phyloP scores from a whole-genome alignment of 164 flowering plant species.

The Vitis cinerea region DNA sequence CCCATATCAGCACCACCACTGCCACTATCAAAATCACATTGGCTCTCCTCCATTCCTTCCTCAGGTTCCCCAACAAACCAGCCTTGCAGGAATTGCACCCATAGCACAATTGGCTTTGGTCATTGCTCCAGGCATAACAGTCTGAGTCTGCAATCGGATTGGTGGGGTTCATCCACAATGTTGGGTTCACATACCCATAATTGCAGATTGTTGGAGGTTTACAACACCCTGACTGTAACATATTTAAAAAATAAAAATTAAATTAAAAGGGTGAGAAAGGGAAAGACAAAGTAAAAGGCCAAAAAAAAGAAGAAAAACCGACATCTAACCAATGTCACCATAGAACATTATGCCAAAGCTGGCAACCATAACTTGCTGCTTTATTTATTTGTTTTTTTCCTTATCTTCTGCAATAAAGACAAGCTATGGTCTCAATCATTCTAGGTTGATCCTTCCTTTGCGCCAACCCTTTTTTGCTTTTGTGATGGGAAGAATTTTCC shows the following conservation, averaged over 20 bases:
- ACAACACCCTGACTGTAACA: conserved; percentile 88
- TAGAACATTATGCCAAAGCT: conserved; percentile 16
- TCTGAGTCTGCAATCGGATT: conserved; percentile 64
- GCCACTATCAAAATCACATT: conserved; percentile 65
- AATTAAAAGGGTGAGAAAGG: background rate
- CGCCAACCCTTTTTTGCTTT: background rate
- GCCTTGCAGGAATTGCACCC: conserved; percentile 83
- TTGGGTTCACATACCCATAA: conserved; percentile 74
- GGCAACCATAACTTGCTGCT: conserved; percentile 13
- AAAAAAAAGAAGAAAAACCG: background rate
- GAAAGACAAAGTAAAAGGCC: background rate
- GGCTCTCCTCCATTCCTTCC: conserved; percentile 87
- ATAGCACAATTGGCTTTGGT: conserved; percentile 74
- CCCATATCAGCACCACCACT: conserved; percentile 68
- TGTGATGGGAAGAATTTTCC: background rate
- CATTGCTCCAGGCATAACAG: conserved; percentile 83
- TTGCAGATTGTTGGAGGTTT: conserved; percentile 92
- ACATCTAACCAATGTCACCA: conserved; percentile 8
- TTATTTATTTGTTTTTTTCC: background rate
- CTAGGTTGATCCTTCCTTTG: conserved; percentile 4
- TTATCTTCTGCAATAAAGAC: conserved; percentile 12
- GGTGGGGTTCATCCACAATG: conserved; percentile 66
- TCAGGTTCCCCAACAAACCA: conserved; percentile 77
- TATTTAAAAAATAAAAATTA: background rate
- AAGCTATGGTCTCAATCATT: conserved; percentile 4